Conservation (phyloP, 139 green algal species). For the Marvania coccoides region DNA sequence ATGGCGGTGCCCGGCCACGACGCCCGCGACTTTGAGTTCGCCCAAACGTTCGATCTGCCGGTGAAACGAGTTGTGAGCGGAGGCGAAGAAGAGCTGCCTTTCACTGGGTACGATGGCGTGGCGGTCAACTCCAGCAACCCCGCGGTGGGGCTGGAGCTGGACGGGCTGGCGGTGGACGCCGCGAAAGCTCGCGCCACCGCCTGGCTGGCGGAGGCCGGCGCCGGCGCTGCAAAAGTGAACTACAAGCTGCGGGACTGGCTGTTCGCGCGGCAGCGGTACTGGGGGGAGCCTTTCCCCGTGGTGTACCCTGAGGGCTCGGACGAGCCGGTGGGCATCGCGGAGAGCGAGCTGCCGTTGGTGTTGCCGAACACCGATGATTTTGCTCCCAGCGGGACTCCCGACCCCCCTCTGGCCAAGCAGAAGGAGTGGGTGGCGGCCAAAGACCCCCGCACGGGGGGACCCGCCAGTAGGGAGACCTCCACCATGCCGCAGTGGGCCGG, state of each 20-base stretch:
- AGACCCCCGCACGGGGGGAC: constrained; percentile 44
- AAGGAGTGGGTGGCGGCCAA: constrained; percentile 70
- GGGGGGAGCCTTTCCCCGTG: constrained; percentile 98
- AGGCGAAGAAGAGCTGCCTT: constrained; percentile 36
- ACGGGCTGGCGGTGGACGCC: constrained; percentile 53
- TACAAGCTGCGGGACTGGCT: constrained; percentile 99
- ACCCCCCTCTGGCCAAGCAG: constrained; percentile 79
- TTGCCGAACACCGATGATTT: constrained; percentile 86
- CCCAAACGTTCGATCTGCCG: constrained; percentile 61
- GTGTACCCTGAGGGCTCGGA: constrained; percentile 63
- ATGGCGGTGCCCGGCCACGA: constrained; percentile 98
- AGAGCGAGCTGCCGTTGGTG: constrained; percentile 76
- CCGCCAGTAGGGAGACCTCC: constrained; percentile 76
- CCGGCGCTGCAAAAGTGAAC: constrained; percentile 65
- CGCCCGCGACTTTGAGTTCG: constrained; percentile 87
- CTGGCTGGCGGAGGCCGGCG: constrained; percentile 40
- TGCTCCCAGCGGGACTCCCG: constrained; percentile 74
- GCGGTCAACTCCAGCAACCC: constrained; percentile 46
- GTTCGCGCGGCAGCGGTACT: constrained; percentile 97
- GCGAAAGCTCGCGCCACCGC: constrained; percentile 30
- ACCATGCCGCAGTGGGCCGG: constrained; percentile 95
- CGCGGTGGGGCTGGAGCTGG: constrained; percentile 49
- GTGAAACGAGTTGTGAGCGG: constrained; percentile 56
- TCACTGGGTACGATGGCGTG: constrained; percentile 52
- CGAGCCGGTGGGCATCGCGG: constrained; percentile 56